Evolutionary conservation across 164 flowering plant genomes (phyloP).

Genomic region (Chimonanthus salicifolius): DNA sequence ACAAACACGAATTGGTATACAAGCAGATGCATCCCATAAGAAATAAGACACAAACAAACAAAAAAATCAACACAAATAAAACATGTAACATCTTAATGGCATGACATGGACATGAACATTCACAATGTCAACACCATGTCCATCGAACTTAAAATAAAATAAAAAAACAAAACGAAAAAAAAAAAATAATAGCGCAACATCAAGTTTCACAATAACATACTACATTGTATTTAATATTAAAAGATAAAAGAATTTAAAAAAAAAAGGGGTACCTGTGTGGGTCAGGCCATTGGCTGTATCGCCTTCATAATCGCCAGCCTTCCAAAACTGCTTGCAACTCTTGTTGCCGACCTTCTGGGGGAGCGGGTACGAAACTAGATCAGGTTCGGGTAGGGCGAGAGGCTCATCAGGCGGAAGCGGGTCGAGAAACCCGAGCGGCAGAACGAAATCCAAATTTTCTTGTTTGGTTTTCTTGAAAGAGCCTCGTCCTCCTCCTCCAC

Average conservation of each 20-base stretch:
- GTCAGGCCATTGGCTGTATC: constrained; percentile 22
- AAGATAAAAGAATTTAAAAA: background rate
- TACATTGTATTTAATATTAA: too few species aligned
- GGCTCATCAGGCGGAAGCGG: constrained; percentile 18
- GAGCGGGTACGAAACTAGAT: constrained; percentile 3
- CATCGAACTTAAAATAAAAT: background rate
- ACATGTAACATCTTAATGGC: too few species aligned
- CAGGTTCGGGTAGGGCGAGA: constrained; percentile 10
- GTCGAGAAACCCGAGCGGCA: constrained; percentile 27
- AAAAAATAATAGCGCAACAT: background rate
- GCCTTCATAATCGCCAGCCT: constrained; percentile 85
- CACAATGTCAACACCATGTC: background rate
- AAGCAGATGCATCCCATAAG: too few species aligned
- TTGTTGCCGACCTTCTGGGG: background rate
- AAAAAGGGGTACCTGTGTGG: constrained; percentile 1
- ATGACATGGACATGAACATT: too few species aligned
- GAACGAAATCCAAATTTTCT: background rate
- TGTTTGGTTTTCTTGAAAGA: constrained; percentile 14
- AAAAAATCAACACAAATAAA: too few species aligned
- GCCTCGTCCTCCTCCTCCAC: background rate
- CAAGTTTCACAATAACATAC: too few species aligned
- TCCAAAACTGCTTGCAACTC: constrained; percentile 74
- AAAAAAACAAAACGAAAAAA: background rate
- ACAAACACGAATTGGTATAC: too few species aligned
- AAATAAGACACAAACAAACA: too few species aligned